A percentile compares a stretch with the other conserved stretches of the same genome.
Conservation (phyloP, 208 protist species). For the Acanthamoeba triangularis region DNA sequence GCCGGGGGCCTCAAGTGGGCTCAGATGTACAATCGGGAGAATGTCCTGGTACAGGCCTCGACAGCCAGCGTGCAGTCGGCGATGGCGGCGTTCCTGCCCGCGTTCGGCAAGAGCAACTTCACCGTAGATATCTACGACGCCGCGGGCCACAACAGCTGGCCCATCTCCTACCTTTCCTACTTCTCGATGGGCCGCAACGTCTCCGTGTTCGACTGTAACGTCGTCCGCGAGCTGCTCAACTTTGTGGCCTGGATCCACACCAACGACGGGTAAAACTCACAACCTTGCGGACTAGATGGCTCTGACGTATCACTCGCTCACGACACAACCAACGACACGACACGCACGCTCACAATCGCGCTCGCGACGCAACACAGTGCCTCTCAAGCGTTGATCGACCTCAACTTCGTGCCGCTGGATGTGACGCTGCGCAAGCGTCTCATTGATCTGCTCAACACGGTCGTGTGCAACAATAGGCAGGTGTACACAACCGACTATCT, state of each 20-base stretch:
- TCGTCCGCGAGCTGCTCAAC: conserved; percentile 30
- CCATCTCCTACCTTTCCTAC: conserved; percentile 22
- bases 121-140: not conserved
- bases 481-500: not conserved
- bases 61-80: not conserved
- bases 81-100: not conserved
- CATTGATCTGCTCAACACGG: not conserved
- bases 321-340: not conserved
- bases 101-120: not conserved
- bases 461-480: not conserved
- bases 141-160: not conserved
- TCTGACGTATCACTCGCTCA: not conserved
- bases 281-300: no score
- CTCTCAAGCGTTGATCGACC: not conserved
- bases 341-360: not conserved
- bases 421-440: not conserved
- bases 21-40: not conserved
- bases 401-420: conserved; percentile 18
- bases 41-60: not conserved
- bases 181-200: conserved; percentile 36
- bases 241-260: conserved; percentile 33
- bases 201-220: not conserved
- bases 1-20: not conserved
- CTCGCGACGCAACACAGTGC: not conserved
- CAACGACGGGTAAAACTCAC: conserved; percentile 2